Evolutionary conservation across 495 filamentous ascomycete genomes (phyloP).

Genomic region (Bryoglossum gracile): DNA sequence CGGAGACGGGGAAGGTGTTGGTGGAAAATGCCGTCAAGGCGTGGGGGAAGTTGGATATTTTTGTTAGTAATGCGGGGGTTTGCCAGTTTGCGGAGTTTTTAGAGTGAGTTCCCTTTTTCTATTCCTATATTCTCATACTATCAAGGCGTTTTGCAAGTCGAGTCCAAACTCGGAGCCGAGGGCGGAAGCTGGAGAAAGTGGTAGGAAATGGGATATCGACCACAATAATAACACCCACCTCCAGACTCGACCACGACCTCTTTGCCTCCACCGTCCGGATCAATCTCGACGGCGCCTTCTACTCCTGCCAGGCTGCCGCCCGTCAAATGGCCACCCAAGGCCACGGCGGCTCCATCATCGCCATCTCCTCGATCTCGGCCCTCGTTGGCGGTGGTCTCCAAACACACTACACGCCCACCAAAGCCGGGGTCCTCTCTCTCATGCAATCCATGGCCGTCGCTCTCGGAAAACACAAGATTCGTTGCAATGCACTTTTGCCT

Average conservation of each 20-base stretch:
- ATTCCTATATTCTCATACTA: neutral
- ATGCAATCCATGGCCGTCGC: conserved; percentile 83
- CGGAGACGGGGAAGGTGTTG: conserved; percentile 51
- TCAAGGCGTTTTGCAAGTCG: neutral
- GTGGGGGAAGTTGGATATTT: conserved; percentile 65
- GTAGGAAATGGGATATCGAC: no score
- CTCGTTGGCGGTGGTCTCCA: conserved; percentile 76
- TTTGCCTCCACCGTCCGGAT: conserved; percentile 59
- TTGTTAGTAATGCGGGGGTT: conserved; percentile 83
- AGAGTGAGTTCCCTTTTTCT: conserved; percentile 35
- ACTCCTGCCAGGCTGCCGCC: conserved; percentile 74
- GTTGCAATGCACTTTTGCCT: conserved; percentile 81
- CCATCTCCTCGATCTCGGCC: conserved; percentile 73
- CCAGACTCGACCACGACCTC: conserved; percentile 50
- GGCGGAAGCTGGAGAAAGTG: neutral
- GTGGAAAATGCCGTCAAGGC: conserved; percentile 47
- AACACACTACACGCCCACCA: conserved; percentile 87
- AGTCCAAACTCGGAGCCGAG: neutral
- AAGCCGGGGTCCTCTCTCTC: conserved; percentile 73
- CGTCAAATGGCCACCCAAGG: conserved; percentile 65
- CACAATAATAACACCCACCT: no score
- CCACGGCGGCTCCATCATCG: conserved; percentile 74
- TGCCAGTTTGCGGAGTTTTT: conserved; percentile 81
- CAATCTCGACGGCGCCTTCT: conserved; percentile 84
- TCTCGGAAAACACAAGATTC: conserved; percentile 64